A percentile compares a stretch with the other conserved stretches of the same genome.
Conservation (phyloP, 148 eudicot species). For the Salicornia ramosissima region DNA sequence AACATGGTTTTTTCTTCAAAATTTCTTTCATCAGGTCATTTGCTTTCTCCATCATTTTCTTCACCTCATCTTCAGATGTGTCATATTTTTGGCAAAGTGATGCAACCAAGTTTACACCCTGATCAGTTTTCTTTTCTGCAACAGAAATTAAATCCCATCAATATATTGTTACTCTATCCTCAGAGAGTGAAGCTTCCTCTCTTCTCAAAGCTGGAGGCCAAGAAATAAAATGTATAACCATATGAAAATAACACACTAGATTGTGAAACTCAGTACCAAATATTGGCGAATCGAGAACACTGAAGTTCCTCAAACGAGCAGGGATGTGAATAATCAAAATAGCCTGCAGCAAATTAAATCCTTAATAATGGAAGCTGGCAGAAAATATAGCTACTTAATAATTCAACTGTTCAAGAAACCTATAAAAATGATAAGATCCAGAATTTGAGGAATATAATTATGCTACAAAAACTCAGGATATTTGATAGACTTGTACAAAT, state of each 20-base stretch:
- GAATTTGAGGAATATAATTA: background rate
- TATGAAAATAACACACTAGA: background rate
- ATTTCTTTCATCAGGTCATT: constrained; percentile 57
- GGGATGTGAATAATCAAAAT: constrained; percentile 86
- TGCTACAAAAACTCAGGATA: background rate
- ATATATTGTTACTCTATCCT: background rate
- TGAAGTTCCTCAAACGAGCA: constrained; percentile 53
- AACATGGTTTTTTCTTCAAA: constrained; percentile 52
- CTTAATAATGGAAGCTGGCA: constrained; percentile 10
- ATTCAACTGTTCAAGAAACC: background rate
- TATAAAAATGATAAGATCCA: constrained; percentile 3
- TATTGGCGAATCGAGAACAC: constrained; percentile 44
- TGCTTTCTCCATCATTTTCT: constrained; percentile 60
- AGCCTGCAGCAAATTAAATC: constrained; percentile 51
- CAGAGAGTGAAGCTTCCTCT: constrained; percentile 3
- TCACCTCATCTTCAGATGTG: constrained; percentile 86
- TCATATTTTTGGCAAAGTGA: constrained; percentile 73
- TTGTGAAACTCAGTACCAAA: constrained; percentile 45
- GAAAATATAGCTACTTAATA: background rate
- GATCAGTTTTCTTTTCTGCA: constrained; percentile 61
- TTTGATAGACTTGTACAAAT: background rate
- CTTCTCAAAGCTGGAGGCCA: background rate
- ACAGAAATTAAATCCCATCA: constrained; percentile 7
- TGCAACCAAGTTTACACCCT: constrained; percentile 70
- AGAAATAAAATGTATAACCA: background rate